Conservation (phyloP, 31 red algal species). For the Porphyra umbilicalis region DNA sequence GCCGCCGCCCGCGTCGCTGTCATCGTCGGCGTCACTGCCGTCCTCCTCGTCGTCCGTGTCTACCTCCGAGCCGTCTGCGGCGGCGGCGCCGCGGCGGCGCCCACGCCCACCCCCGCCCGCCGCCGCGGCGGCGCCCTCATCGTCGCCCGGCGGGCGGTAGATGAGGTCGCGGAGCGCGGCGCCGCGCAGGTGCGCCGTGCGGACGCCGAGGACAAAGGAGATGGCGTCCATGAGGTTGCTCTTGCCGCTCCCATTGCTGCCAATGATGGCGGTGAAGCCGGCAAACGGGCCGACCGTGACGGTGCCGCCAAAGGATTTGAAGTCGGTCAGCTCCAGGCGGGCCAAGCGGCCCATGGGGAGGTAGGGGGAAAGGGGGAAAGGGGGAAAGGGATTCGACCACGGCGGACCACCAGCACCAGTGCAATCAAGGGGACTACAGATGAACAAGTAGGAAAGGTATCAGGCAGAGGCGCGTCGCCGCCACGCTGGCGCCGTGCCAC, state of each 20-base stretch:
- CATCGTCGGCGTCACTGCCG: neutral
- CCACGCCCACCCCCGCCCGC: neutral
- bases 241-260: constrained; percentile 96
- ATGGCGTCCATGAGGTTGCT: constrained; percentile 98
- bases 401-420: too few species aligned
- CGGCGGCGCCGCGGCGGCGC: neutral
- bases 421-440: too few species aligned
- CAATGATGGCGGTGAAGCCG: constrained; percentile 87
- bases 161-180: constrained; percentile 75
- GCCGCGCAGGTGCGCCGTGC: constrained; percentile 61
- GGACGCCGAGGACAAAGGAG: constrained; percentile 86
- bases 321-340: constrained; percentile 84
- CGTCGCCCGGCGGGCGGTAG: constrained; percentile 23
- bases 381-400: neutral
- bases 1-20: neutral
- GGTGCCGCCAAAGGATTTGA: constrained; percentile 89
- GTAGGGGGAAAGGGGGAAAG: neutral
- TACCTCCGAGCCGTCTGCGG: neutral
- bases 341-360: constrained; percentile 64
- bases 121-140: neutral
- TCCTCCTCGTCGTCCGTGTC: neutral
- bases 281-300: constrained; percentile 82
- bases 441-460: too few species aligned
- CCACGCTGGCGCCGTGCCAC: too few species aligned
- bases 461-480: too few species aligned